Base-by-base conservation (phyloP, 1,284 basidiomycete genomes). In the Tausonia pullulans region DNA sequence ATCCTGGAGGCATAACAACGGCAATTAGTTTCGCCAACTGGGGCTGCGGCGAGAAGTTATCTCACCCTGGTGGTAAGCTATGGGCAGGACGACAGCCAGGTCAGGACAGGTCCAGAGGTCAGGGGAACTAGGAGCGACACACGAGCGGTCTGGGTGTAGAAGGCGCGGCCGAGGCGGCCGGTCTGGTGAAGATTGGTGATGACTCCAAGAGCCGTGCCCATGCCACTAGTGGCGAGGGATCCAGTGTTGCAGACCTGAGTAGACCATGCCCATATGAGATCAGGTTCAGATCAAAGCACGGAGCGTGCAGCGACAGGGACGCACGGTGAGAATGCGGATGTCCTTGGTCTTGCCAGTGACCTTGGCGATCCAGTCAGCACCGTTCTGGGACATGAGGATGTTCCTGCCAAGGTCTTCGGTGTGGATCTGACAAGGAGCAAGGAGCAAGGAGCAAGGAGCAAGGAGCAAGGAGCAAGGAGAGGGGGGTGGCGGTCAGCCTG, bases 141-240 rank as follows among this genome's bases (percentile, higher is more conserved):
- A 68, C 68, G 89, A 39, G 91, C 85, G 0, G 90, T 92, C 75
- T 95, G 92, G 8, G 91, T 93, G 74, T 85, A 96, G 76, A 87
- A 93, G 0, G 90, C 90, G 64, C 82, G 84, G 67, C 84, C 81
- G 9, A 96, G 81, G 68, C 86, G 84, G 45, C 83, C 81, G 4
- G 82, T 83, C 73, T 91, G 87, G 73, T 88, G 84, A 3, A 95
- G 81, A 69, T 88, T 85, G 3, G 90, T 93, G 73, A 96, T 94
- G 67, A 95, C 80, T n/a, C 92, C 92, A 10, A 96, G 78, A 3
- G 92, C 92, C 0, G 92, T 96, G 39, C 92, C 92, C 75, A 94
- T 94, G 40, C 91, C 92, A 51, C 90, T 92, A 16, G 91, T 95
- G 2, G 92, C 92, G 67, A 96, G 80, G 41, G 87, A 90, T 16